A percentile compares a stretch with the other conserved stretches of the same genome.
Evolutionary conservation across 805 yeast species (phyloP).

Genomic region (Candida silvicultrix): DNA sequence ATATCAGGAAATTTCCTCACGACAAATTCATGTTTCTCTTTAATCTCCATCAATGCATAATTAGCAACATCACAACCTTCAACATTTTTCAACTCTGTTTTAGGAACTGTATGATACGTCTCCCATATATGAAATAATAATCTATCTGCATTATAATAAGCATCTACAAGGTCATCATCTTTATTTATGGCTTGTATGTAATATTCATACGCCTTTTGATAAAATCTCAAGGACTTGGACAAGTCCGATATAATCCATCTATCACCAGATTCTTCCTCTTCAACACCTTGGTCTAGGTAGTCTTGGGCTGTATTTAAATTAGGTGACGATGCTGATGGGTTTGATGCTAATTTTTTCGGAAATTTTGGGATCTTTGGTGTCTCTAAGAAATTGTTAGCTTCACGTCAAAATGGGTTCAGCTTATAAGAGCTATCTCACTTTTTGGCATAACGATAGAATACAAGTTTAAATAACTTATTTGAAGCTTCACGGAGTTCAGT

Average conservation of each 20-base stretch:
- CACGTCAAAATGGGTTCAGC: not conserved
- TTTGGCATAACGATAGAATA: not conserved
- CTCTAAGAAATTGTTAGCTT: conserved; percentile 1
- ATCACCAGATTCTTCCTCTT: conserved; percentile 70
- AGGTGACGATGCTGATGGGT: not conserved
- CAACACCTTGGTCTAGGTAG: conserved; percentile 47
- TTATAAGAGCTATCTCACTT: not conserved
- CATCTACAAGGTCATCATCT: conserved; percentile 30
- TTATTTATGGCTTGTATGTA: conserved; percentile 31
- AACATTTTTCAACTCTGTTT: conserved; percentile 25
- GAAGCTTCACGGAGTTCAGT: not conserved
- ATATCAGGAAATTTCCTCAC: conserved; percentile 6
- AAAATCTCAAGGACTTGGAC: conserved; percentile 58
- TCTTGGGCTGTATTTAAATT: conserved; percentile 38
- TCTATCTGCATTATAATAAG: conserved; percentile 53
- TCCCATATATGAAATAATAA: conserved; percentile 54
- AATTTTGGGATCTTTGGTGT: conserved; percentile 11
- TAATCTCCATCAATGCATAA: conserved; percentile 6
- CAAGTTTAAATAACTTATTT: too few relatives aligned
- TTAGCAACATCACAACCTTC: conserved; percentile 11
- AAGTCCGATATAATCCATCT: conserved; percentile 65
- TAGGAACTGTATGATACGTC: conserved; percentile 39
- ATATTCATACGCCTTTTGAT: conserved; percentile 45
- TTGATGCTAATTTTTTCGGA: conserved; percentile 7
- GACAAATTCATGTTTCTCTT: conserved; percentile 9